Evolutionary conservation across 371 early-diverging fungal species (phyloP).

Genomic region (Mortierella sp.): DNA sequence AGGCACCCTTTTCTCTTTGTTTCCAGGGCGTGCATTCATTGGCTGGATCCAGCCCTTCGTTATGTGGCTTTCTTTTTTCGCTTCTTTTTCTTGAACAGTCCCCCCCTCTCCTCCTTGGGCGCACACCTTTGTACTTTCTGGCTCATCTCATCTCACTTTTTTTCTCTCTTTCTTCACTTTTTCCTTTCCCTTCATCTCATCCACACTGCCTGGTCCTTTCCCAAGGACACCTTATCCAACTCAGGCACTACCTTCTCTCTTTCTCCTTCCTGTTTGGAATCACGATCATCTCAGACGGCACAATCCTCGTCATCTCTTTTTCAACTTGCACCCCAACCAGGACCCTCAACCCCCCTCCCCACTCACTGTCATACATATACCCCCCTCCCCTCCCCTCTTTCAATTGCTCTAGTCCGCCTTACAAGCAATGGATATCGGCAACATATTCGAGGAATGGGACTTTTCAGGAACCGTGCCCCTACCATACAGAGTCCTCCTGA

Average conservation of each 20-base stretch:
- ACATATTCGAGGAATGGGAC: constrained; percentile 59
- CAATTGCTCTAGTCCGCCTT: neutral
- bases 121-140: no score
- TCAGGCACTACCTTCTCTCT: neutral
- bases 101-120: no score
- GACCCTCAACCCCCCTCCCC: neutral
- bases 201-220: constrained; percentile 5
- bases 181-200: neutral
- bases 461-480: constrained; percentile 65
- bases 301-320: neutral
- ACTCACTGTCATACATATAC: neutral
- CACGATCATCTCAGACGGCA: neutral
- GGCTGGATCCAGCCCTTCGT: constrained; percentile 9
- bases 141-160: neutral
- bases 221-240: neutral
- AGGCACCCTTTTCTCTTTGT: neutral
- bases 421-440: constrained; percentile 54
- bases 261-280: neutral
- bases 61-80: constrained; percentile 7
- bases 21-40: neutral
- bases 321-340: neutral
- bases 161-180: neutral
- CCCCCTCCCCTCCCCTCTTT: neutral
- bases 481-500: constrained; percentile 77
- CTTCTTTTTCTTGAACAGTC: neutral